phyloP scores from a whole-genome alignment of 2,329 filamentous ascomycete species.

The Venturia pyrina region DNA sequence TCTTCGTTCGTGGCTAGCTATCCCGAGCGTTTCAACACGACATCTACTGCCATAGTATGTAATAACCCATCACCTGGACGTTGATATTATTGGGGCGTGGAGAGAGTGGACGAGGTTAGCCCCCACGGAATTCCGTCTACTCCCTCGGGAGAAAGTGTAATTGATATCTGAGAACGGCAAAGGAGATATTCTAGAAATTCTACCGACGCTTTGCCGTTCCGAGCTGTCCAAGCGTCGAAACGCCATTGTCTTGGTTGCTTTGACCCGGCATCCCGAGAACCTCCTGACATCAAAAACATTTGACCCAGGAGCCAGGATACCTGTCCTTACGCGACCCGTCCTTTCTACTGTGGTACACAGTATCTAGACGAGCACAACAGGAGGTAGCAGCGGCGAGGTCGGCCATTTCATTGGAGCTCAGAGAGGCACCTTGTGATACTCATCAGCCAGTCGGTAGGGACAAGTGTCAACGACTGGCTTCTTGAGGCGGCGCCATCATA shows the following conservation, averaged over 20 bases:
- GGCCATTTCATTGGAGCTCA: not conserved
- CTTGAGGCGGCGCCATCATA: not conserved
- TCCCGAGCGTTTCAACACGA: too few relatives aligned
- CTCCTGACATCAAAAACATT: not conserved
- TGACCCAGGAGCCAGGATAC: not conserved
- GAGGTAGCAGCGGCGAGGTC: not conserved
- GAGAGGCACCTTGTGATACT: not conserved
- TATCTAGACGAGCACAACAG: not conserved
- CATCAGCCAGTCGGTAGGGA: not conserved
- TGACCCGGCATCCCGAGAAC: conserved; percentile 18
- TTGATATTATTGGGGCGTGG: too few relatives aligned
- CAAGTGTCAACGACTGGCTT: not conserved
- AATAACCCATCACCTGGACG: too few relatives aligned
- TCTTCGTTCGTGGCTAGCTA: not conserved
- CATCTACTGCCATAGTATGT: too few relatives aligned
- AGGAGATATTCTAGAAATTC: not conserved
- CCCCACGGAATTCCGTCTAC: too few relatives aligned
- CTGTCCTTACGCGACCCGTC: not conserved
- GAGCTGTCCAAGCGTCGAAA: not conserved
- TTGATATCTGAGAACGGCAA: not conserved
- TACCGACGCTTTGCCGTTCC: not conserved
- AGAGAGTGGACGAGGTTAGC: too few relatives aligned
- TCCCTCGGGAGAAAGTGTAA: too few relatives aligned
- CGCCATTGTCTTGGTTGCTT: conserved; percentile 8
- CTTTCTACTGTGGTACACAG: too few relatives aligned